Percentiles rank a stretch among this genome's conserved stretches.
These are phyloP conservation scores for Colletotrichum destructivum DNA, from an alignment of 2,329 filamentous ascomycete species.

Conservation along the genomic window DNA sequence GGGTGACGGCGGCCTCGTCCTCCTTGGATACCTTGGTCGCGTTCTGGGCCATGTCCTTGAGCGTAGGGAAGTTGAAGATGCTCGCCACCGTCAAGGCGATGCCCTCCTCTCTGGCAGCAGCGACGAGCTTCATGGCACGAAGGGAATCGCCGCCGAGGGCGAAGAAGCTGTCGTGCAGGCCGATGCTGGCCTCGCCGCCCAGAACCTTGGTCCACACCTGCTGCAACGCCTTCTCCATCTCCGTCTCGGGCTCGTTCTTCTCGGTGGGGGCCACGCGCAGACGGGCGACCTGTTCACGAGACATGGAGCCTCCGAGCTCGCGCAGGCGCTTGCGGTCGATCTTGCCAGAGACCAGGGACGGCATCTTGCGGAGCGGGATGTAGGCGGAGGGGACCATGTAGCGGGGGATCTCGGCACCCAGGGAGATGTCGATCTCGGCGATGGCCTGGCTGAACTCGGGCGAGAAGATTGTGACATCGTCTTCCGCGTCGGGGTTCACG, in stretches of 20 bases:
- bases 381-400: slow-evolving; percentile 67
- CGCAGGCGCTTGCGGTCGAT: slow-evolving; percentile 65
- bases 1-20: slow-evolving; percentile 41
- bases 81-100: slow-evolving; percentile 61
- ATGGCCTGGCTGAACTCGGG: slow-evolving; percentile 51
- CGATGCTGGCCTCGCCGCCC: slow-evolving; percentile 52
- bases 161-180: slow-evolving; percentile 62
- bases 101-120: slow-evolving; percentile 56
- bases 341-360: slow-evolving; percentile 64
- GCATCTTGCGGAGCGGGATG: slow-evolving; percentile 62
- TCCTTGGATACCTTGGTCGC: slow-evolving; percentile 47
- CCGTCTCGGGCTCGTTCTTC: slow-evolving; percentile 55
- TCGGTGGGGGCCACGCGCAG: slow-evolving; percentile 50
- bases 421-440: slow-evolving; percentile 49
- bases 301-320: slow-evolving; percentile 59
- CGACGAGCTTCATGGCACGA: slow-evolving; percentile 66
- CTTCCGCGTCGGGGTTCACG: slow-evolving; percentile 36
- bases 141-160: slow-evolving; percentile 66
- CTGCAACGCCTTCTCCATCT: slow-evolving; percentile 56
- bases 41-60: slow-evolving; percentile 60
- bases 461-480: slow-evolving; percentile 50
- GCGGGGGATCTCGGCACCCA: slow-evolving; percentile 54
- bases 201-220: slow-evolving; percentile 57
- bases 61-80: slow-evolving; percentile 61
- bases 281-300: slow-evolving; percentile 56